Conservation (phyloP, 2,329 filamentous ascomycete genomes). For the Colletotrichum endophyticum region DNA sequence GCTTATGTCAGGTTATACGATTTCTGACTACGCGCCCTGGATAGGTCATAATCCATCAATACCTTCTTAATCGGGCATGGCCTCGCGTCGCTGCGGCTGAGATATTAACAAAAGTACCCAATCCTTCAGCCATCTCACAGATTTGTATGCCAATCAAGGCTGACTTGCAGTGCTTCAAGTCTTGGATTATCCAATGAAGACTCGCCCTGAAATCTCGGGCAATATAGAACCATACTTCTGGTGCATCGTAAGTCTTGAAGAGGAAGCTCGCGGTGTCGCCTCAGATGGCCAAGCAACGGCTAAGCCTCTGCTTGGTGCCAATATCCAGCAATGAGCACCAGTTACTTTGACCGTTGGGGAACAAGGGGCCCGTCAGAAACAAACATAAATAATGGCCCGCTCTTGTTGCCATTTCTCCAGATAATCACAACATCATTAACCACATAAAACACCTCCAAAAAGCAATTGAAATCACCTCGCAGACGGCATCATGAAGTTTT, state of each 20-base stretch:
- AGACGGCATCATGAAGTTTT: slow-evolving; percentile 3
- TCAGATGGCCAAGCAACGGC: background rate
- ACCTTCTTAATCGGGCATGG: slow-evolving; percentile 1
- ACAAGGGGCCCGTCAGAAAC: background rate
- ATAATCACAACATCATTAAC: background rate
- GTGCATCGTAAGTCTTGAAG: background rate
- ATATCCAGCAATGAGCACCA: background rate
- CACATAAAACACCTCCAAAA: background rate
- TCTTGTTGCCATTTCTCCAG: background rate
- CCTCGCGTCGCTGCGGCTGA: background rate
- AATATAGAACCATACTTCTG: background rate
- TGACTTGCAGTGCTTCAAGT: background rate
- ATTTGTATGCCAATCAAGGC: background rate
- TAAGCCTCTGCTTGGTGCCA: background rate
- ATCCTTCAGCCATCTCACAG: background rate
- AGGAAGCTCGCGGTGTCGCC: background rate
- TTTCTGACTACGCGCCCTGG: background rate
- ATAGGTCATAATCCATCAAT: background rate
- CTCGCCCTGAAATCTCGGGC: background rate
- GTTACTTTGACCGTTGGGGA: background rate
- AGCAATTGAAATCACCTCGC: background rate
- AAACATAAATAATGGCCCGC: background rate
- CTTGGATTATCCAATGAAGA: background rate
- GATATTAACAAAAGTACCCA: background rate
- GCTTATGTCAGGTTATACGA: background rate